These are phyloP conservation scores for Exsudoporus frostii DNA, from an alignment of 768 basidiomycete species.

Conservation along the genomic window DNA sequence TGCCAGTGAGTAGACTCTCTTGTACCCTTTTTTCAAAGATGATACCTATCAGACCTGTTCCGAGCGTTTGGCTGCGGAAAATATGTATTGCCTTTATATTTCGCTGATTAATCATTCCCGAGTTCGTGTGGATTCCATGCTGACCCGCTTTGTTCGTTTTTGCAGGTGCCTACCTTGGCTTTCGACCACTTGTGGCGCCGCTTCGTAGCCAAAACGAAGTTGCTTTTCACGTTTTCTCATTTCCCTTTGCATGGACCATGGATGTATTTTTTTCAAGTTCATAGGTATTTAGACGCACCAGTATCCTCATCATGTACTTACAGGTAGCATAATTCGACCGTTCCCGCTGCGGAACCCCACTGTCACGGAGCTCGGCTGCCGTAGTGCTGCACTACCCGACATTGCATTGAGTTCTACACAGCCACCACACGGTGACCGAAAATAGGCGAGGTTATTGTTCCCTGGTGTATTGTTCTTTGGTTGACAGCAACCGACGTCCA, in stretches of 20 bases:
- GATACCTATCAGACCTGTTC: conserved; percentile 81
- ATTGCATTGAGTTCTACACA: background rate
- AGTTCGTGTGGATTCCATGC: background rate
- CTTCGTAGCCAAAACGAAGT: background rate
- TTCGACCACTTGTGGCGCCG: background rate
- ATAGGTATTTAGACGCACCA: background rate
- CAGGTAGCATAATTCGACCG: conserved; percentile 1
- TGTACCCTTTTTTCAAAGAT: conserved; percentile 39
- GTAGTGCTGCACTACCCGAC: too few species aligned
- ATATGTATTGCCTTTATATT: conserved; percentile 59
- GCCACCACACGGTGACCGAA: conserved; percentile 10
- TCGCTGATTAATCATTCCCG: conserved; percentile 24
- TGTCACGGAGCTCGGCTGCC: background rate
- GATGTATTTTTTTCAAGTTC: conserved; percentile 5
- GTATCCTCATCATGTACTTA: conserved; percentile 7
- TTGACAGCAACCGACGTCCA: conserved; percentile 19
- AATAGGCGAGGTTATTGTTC: conserved; percentile 27
- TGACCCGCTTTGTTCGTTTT: background rate
- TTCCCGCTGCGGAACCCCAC: background rate
- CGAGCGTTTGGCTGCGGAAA: conserved; percentile 57
- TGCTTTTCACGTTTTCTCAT: background rate
- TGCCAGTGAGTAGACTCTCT: conserved; percentile 23
- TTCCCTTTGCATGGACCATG: conserved; percentile 12
- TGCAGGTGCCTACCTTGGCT: conserved; percentile 2
- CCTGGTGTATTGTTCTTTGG: conserved; percentile 22